Conservation (phyloP, 257 asterid species). For the Leonotis leonurus region DNA sequence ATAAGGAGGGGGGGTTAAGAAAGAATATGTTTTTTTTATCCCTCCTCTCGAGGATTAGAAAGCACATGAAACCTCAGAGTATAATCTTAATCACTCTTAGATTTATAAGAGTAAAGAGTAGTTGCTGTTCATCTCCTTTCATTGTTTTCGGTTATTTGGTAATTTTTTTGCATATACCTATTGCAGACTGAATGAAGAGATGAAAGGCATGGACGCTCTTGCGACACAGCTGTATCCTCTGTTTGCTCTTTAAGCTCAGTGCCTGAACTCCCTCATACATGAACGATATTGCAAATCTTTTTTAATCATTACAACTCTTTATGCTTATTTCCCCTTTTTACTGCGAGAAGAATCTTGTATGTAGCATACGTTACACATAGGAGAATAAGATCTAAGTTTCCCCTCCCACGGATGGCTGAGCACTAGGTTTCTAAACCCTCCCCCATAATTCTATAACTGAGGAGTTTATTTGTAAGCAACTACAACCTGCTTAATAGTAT, state of each 20-base stretch:
- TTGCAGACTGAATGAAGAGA: constrained; percentile 89
- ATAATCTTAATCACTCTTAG: no score
- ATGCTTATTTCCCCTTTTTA: neutral
- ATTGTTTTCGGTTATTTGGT: neutral
- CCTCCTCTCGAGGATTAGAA: no score
- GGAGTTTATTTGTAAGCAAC: neutral
- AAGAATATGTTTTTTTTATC: no score
- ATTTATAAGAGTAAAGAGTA: no score
- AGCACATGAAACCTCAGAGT: no score
- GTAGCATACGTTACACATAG: neutral
- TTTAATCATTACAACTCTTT: neutral
- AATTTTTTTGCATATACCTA: neutral
- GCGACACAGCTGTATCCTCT: constrained; percentile 83
- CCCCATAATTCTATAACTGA: neutral
- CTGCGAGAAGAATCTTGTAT: neutral
- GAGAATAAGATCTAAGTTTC: neutral
- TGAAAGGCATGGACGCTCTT: constrained; percentile 76
- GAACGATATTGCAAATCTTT: neutral
- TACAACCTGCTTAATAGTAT: neutral
- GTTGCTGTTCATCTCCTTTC: neutral
- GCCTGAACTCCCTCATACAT: neutral
- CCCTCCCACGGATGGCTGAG: neutral
- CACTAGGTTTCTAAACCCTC: neutral
- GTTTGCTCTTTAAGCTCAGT: neutral
- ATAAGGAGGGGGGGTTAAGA: no score